Evolutionary conservation across 1,284 basidiomycete genomes (phyloP).

Genomic region (Mycena sp.): DNA sequence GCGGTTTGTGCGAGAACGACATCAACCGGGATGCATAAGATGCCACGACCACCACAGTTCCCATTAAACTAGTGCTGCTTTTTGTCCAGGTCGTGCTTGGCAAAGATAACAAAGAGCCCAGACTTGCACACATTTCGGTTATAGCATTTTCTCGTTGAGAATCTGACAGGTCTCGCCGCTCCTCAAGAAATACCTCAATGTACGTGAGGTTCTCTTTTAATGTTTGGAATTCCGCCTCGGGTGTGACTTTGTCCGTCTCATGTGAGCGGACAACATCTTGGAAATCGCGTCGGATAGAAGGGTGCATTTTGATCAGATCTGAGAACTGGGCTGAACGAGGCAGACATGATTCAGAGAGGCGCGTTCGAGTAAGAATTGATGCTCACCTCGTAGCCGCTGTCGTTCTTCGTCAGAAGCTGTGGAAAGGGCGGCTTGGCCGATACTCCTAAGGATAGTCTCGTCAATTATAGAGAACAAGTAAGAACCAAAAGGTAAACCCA

Average conservation of each 20-base stretch:
- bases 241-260: conserved; percentile 2
- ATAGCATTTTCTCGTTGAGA: conserved; percentile 19
- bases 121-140: conserved; percentile 6
- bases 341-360: too few relatives aligned
- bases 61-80: neutral
- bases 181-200: conserved; percentile 29
- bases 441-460: neutral
- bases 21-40: neutral
- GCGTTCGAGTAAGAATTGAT: neutral
- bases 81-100: neutral
- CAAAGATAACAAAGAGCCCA: neutral
- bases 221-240: conserved; percentile 15
- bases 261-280: neutral
- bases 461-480: neutral
- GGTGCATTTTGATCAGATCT: conserved; percentile 10
- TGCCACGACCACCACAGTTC: neutral
- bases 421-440: neutral
- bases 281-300: conserved; percentile 28
- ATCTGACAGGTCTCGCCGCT: conserved; percentile 14
- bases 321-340: neutral
- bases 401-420: neutral
- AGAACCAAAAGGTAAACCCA: conserved; percentile 28
- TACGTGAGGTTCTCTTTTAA: conserved; percentile 36
- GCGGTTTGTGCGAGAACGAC: neutral
- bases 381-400: neutral